Base-by-base conservation (phyloP, 1,284 basidiomycete genomes). In the Volvariella surrecta region DNA sequence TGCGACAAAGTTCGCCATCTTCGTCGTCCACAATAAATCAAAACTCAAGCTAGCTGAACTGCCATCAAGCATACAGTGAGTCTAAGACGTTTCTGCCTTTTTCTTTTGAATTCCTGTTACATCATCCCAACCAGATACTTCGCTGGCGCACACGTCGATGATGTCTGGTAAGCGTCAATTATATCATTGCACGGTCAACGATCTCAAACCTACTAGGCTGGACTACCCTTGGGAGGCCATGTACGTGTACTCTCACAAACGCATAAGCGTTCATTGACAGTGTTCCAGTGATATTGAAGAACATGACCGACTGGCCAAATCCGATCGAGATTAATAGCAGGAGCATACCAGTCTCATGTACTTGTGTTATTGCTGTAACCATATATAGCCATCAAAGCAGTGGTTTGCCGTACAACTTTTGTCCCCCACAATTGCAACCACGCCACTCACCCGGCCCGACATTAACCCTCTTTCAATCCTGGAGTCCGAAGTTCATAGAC, bases 11-110 rank as follows among this genome's bases (percentile, higher is more conserved):
- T 89, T 96, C 49, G 91, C 78, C 1, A 71, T 95, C 52, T 97
- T 96, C 58, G 92, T 95, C 31, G 93, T 97, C 13, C 92, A 96
- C 66, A 95, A 96, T 72, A 96, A 96, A 67, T 68, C 80, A 49
- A 95, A 95, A 67, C 69, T 73, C 37, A 97, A 97, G 66, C 61
- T 81, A 34, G 90, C 79, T 19, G 62, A 74, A 35, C 63, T 97
- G 37, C 87, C 90, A 7, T 53, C 64, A 3, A 73, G 75, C 42
- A 69, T 77, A 34, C 75, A 73, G 80, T 92, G 58, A 54, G 79
- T 66, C n/a, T 4, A 35, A 37, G 20, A 19, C 15, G 18, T 38
- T 32, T 31, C 20, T 32, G 41, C 10, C 20, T 43, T 39, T 7
- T 34, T 37, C n/a, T n/a, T n/a, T n/a, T n/a, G n/a, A n/a, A n/a